Evolutionary conservation across 805 yeast genomes (phyloP).

Genomic region (Komagataella ulmi): DNA sequence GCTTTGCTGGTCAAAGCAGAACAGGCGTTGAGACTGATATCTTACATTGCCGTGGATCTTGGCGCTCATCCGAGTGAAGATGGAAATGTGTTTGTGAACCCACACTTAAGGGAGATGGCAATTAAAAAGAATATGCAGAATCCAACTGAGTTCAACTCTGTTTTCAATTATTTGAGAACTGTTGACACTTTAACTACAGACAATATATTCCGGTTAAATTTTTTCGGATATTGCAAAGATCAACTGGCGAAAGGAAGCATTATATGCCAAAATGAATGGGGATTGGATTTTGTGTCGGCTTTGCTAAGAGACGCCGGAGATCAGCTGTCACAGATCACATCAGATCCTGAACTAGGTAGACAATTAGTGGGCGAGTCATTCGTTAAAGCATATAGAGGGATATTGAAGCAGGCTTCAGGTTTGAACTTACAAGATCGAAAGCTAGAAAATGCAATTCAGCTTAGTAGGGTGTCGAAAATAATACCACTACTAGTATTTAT

Average conservation of each 20-base stretch:
- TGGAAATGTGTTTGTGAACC: conserved; percentile 5
- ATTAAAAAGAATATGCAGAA: not conserved
- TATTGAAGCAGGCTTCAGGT: conserved; percentile 6
- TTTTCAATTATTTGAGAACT: conserved; percentile 12
- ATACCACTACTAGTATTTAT: not conserved
- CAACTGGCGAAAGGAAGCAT: conserved; percentile 10
- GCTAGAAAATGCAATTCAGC: not conserved
- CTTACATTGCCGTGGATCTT: conserved; percentile 32
- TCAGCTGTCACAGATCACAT: conserved; percentile 28
- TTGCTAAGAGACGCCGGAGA: conserved; percentile 36
- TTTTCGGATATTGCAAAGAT: conserved; percentile 34
- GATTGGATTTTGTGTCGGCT: conserved; percentile 32
- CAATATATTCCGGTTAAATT: conserved; percentile 28
- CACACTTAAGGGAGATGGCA: not conserved
- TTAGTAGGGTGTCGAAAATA: not conserved
- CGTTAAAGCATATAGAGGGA: conserved; percentile 23
- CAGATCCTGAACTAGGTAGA: conserved; percentile 7
- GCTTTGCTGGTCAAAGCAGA: conserved; percentile 19
- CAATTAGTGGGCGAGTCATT: conserved; percentile 25
- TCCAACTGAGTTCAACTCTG: conserved; percentile 1
- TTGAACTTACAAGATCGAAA: not conserved
- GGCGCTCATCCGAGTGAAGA: conserved; percentile 10
- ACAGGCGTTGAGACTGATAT: conserved; percentile 28
- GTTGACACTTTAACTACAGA: conserved; percentile 31
- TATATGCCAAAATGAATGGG: conserved; percentile 22